These are phyloP conservation scores for Orbilia brochopaga DNA, from an alignment of 2,329 filamentous ascomycete genomes.

Conservation along the genomic window DNA sequence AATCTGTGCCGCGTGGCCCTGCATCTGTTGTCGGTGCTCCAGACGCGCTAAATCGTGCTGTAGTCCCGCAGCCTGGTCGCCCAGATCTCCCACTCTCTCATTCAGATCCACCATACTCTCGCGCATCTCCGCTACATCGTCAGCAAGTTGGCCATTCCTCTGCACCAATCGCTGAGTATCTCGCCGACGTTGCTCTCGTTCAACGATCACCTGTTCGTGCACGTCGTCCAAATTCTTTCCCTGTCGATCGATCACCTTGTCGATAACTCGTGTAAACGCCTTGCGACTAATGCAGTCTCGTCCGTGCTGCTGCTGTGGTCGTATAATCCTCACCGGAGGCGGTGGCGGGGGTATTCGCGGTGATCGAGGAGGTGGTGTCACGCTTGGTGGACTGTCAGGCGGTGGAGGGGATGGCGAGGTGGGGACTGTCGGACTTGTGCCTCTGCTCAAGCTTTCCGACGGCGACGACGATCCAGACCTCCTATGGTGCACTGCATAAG, in stretches of 20 bases:
- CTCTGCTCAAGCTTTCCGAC: conserved; percentile 12
- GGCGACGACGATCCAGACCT: conserved; percentile 1
- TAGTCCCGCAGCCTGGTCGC: too few species aligned
- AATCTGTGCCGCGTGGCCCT: too few species aligned
- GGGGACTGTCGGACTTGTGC: conserved; percentile 17
- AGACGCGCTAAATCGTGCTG: too few species aligned
- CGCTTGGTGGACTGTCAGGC: neutral
- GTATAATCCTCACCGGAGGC: neutral
- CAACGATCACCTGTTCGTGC: too few species aligned
- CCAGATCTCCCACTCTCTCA: too few species aligned
- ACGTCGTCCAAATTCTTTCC: neutral
- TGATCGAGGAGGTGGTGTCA: neutral
- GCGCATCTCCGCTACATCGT: too few species aligned
- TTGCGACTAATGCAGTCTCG: conserved; percentile 15
- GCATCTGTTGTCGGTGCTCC: too few species aligned
- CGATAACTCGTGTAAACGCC: conserved; percentile 13
- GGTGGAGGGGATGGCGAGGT: neutral
- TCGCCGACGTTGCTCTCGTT: too few species aligned
- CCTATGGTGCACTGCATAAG: too few species aligned
- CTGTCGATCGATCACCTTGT: neutral
- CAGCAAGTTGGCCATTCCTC: too few species aligned
- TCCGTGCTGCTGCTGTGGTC: neutral
- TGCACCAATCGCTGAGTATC: too few species aligned
- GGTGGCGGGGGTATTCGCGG: conserved; percentile 1
- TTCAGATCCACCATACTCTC: too few species aligned